These are phyloP conservation scores for Ganoderma boninense DNA, from an alignment of 1,284 basidiomycete species.

Conservation along the genomic window DNA sequence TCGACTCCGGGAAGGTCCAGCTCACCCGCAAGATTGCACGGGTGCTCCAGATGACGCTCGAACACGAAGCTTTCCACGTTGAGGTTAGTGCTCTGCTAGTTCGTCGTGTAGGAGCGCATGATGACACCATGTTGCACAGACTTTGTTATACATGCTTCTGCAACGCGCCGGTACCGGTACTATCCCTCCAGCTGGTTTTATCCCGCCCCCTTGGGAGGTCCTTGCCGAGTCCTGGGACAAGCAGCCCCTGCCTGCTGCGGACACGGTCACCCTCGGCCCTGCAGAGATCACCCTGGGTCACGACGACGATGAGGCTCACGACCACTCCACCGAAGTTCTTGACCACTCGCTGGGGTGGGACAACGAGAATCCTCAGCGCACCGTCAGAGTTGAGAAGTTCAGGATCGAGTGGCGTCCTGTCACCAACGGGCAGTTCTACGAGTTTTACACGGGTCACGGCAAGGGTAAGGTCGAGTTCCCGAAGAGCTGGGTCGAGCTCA, in stretches of 20 bases:
- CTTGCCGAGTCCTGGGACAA: slow-evolving; percentile 74
- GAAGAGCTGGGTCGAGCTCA: slow-evolving; percentile 70
- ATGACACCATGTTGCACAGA: slow-evolving; percentile 50
- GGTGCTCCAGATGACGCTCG: slow-evolving; percentile 88
- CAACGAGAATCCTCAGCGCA: slow-evolving; percentile 83
- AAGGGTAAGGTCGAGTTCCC: slow-evolving; percentile 57
- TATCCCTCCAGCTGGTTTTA: slow-evolving; percentile 81
- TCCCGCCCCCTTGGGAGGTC: slow-evolving; percentile 78
- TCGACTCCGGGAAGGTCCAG: slow-evolving; percentile 63
- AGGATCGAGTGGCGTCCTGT: slow-evolving; percentile 86
- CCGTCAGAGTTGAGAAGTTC: slow-evolving; percentile 67
- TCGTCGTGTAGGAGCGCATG: background rate
- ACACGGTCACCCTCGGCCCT: slow-evolving; percentile 67
- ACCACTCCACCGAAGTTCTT: slow-evolving; percentile 54
- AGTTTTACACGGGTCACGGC: slow-evolving; percentile 58
- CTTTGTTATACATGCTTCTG: slow-evolving; percentile 93
- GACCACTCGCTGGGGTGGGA: slow-evolving; percentile 95
- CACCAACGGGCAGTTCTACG: slow-evolving; percentile 82
- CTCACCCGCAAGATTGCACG: slow-evolving; percentile 78
- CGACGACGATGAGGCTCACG: slow-evolving; percentile 83
- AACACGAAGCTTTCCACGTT: slow-evolving; percentile 88
- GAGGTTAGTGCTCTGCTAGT: slow-evolving; percentile 57
- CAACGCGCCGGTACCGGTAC: slow-evolving; percentile 83
- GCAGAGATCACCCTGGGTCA: slow-evolving; percentile 79
- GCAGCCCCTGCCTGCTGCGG: slow-evolving; percentile 49